A percentile compares a stretch with the other conserved stretches of the same genome.
Evolutionary conservation across 2,329 filamentous ascomycete species (phyloP).

Genomic region (Onygenales sp.): DNA sequence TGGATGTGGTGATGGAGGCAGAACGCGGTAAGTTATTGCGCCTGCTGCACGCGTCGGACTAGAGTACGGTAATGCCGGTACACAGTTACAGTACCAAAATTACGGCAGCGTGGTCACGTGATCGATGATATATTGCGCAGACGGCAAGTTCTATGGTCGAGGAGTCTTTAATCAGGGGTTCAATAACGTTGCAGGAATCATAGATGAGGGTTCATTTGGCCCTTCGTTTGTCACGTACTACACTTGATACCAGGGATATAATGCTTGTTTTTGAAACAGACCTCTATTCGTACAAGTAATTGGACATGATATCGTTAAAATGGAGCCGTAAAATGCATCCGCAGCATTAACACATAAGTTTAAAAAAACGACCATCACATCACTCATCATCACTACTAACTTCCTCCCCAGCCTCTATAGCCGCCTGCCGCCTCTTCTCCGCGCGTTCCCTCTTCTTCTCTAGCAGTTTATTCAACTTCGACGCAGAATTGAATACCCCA

Average conservation of each 20-base stretch:
- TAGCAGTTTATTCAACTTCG: constrained; percentile 69
- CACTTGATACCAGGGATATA: too few relatives aligned
- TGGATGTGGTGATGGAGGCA: background rate
- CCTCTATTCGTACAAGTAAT: too few relatives aligned
- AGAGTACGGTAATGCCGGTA: background rate
- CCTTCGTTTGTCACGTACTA: too few relatives aligned
- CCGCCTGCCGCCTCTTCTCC: constrained; percentile 42
- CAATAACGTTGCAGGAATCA: too few relatives aligned
- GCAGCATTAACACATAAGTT: too few relatives aligned
- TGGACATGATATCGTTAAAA: too few relatives aligned
- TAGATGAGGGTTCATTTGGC: too few relatives aligned
- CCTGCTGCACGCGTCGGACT: background rate
- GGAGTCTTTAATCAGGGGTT: too few relatives aligned
- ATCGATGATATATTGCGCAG: background rate
- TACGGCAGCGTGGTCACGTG: background rate
- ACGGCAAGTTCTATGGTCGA: too few relatives aligned
- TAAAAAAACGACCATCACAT: too few relatives aligned
- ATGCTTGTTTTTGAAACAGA: too few relatives aligned
- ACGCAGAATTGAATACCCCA: constrained; percentile 83
- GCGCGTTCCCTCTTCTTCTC: constrained; percentile 57
- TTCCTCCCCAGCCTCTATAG: constrained; percentile 45
- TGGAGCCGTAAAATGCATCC: too few relatives aligned
- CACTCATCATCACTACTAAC: constrained; percentile 34
- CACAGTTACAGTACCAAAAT: background rate
- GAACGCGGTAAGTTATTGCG: background rate